Evolutionary conservation across 768 basidiomycete genomes (phyloP), one percentile per base, ranked within the genome.

Genomic region (Agaricus sinodeliciosus): DNA sequence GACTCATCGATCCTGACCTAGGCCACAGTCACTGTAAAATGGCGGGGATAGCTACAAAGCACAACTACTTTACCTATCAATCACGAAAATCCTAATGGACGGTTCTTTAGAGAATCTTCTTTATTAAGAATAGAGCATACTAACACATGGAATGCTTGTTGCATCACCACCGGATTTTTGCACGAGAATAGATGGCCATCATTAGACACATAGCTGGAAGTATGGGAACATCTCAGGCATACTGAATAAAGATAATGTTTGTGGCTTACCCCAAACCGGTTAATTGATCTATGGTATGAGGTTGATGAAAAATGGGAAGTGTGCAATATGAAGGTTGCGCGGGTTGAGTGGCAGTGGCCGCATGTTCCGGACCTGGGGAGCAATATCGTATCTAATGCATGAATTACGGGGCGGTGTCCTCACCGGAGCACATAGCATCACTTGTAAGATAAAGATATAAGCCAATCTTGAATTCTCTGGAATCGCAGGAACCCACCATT

Each of bases 101-200:
- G 5, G 8, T 9, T 36, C 0, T 5, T 34, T 36, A 9, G 44
- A 34, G 18, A 18, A 11, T 8, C 4, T 19, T 8, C 22, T 3
- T 46, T 42, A 25, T n/a, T 8, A 19, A 9, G 26, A 7, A n/a
- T 16, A 48, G 18, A 39, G 39, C 36, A 3, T 2, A 70, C 80
- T 54, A 61, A 82, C 79, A 84, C 79, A 61, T 84, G 81, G 65
- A 76, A 82, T 0, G 82, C 71, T 57, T 76, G 80, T 16, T 74
- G 75, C 62, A 77, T 61, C 8, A 74, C 66, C 0, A 67, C 68
- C 1, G 82, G 83, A 56, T 83, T 80, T 49, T 68, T 69, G 65
- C 82, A 84, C 0, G 61, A 26, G 53, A 80, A 84, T 9, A 69
- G 57, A 60, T 84, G 82, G 0, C 83, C 82, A 45, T 84, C 82